Base-by-base conservation (phyloP, 108 stramenopile species). In the Skeletonema potamos region DNA sequence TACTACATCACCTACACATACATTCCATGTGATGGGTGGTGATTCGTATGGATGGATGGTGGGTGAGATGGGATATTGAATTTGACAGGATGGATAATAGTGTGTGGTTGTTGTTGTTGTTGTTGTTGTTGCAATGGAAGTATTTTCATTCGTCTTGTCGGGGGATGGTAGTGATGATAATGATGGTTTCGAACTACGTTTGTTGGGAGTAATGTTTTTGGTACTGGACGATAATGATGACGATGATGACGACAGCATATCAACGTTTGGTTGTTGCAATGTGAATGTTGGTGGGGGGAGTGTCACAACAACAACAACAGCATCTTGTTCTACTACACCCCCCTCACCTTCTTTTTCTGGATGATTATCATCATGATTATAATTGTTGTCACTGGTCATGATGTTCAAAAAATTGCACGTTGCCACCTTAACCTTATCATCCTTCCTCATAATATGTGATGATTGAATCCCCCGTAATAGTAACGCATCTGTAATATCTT, bases 1-100 rank as follows among this genome's bases (percentile, higher is more conserved):
- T n/a, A 84, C 74, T 8, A 79, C 41, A 41, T 84, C 79, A 22
- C 76, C 76, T 15, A 81, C 72, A 28, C 60, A 37, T 28, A 66
- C 30, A 17, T 34, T 56, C 79, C 83, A 84, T 26, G 37, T 24
- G 27, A 27, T 59, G 1, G 58, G 17, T 34, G 28, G 5, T 30
- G 48, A 32, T 69, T 69, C 33, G n/a, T 69, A 51, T 22, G 48
- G 48, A 51, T 51, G 48, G 7, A 22, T 22, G 48, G 48, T 51
- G 22, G 48, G 48, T 24, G 48, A 51, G 18, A 20, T 22, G 20
- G 48, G 15, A 2, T 22, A 51, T 51, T 51, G 20, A 51, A 51
- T 3, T 51, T 51, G 48, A 6, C 20, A 20, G 20, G 48, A 24
- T 51, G 48, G 18, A 22, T 51, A 51, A 7, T 51, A 51, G 7